Percentiles rank a stretch among this genome's conserved stretches.
Evolutionary conservation across 805 yeast species (phyloP).

Genomic region (Alloascoidea africana): DNA sequence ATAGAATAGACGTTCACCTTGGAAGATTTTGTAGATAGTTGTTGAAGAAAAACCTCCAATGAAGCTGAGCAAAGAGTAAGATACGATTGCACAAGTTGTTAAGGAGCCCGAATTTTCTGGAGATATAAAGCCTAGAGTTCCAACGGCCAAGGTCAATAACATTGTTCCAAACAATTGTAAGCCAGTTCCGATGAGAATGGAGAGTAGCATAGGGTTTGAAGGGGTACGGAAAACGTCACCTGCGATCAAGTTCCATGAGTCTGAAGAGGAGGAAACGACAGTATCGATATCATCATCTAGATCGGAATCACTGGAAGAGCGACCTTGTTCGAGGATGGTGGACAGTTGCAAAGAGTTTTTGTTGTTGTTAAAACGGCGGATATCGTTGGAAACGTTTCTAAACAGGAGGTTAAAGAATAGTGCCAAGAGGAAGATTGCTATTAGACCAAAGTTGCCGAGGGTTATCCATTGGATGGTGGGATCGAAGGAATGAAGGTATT

Average conservation of each 20-base stretch:
- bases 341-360: constrained; percentile 16
- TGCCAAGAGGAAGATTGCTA: constrained; percentile 51
- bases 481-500: constrained; percentile 72
- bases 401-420: constrained; percentile 56
- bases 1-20: neutral
- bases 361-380: constrained; percentile 59
- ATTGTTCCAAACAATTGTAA: constrained; percentile 33
- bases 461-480: constrained; percentile 83
- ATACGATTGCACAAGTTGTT: neutral
- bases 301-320: no score
- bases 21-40: neutral
- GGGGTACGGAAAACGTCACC: constrained; percentile 82
- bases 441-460: constrained; percentile 52
- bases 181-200: constrained; percentile 68
- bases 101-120: constrained; percentile 1
- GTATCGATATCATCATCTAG: no score
- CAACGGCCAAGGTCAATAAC: neutral
- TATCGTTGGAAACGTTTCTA: constrained; percentile 58
- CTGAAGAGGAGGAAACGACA: no score
- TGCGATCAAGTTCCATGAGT: constrained; percentile 76
- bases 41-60: neutral
- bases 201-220: constrained; percentile 39
- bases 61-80: neutral
- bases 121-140: neutral
- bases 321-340: no score